phyloP scores from a whole-genome alignment of 2,329 filamentous ascomycete genomes.

The Alternaria arborescens region DNA sequence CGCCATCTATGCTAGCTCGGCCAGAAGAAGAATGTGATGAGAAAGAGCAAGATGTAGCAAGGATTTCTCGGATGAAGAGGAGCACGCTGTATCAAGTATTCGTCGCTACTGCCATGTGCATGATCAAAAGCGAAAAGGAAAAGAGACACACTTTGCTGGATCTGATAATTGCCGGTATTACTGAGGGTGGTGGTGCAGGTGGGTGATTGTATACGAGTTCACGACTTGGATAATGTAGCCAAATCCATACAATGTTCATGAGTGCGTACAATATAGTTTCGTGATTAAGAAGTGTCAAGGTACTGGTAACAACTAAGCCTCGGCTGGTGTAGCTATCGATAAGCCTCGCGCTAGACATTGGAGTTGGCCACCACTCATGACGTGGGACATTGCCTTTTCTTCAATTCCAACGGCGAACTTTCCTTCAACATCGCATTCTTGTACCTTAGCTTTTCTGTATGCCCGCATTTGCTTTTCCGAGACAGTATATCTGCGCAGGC shows the following conservation, averaged over 20 bases:
- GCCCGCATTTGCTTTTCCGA: constrained; percentile 30
- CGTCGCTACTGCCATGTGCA: constrained; percentile 45
- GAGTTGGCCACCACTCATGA: constrained; percentile 21
- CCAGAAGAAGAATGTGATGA: neutral
- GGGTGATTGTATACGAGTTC: neutral
- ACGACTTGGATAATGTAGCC: neutral
- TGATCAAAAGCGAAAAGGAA: constrained; percentile 45
- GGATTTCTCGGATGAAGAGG: constrained; percentile 24
- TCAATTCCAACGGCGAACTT: neutral
- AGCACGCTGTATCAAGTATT: constrained; percentile 41
- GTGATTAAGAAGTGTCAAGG: too few relatives aligned
- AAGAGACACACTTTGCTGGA: constrained; percentile 39
- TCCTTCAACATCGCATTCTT: constrained; percentile 6
- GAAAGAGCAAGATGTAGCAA: neutral
- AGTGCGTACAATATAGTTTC: neutral
- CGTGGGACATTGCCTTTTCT: constrained; percentile 14
- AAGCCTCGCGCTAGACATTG: constrained; percentile 13
- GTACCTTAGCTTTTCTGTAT: constrained; percentile 34
- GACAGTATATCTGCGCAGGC: constrained; percentile 50
- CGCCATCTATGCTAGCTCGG: neutral
- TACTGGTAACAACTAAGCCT: neutral
- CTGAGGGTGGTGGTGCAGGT: constrained; percentile 22
- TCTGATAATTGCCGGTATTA: constrained; percentile 8
- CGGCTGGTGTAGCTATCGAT: constrained; percentile 13
- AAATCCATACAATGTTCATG: rapidly evolving